Evolutionary conservation across 805 yeast species (phyloP).

Genomic region (Ogataea paraovalis): DNA sequence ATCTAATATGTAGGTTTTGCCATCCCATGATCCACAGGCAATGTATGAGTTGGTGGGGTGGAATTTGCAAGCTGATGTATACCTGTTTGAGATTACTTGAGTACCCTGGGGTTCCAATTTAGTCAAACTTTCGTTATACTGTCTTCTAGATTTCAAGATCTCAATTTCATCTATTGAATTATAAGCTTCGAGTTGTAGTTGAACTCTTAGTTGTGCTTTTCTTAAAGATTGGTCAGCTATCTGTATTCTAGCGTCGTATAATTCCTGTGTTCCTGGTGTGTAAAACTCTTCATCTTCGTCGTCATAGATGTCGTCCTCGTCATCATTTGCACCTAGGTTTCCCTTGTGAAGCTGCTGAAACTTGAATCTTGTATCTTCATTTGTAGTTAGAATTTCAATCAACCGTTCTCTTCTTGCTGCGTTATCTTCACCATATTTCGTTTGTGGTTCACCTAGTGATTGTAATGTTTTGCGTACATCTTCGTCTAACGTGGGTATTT

Average conservation of each 20-base stretch:
- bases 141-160: conserved; percentile 13
- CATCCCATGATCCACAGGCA: conserved; percentile 84
- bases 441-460: conserved; percentile 52
- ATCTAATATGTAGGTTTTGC: conserved; percentile 53
- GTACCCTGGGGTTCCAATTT: conserved; percentile 54
- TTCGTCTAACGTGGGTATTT: conserved; percentile 62
- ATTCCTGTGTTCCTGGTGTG: conserved; percentile 66
- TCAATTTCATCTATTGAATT: conserved; percentile 27
- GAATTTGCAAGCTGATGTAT: conserved; percentile 56
- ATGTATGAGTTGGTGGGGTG: conserved; percentile 36
- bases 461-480: conserved; percentile 52
- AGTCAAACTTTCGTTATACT: conserved; percentile 22
- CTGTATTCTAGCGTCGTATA: conserved; percentile 47
- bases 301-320: conserved; percentile 32
- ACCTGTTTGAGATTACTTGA: conserved; percentile 65
- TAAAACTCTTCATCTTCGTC: conserved; percentile 77
- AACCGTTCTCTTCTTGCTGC: conserved; percentile 55
- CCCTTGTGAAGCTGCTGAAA: conserved; percentile 7
- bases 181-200: conserved; percentile 29
- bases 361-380: conserved; percentile 20
- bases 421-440: conserved; percentile 54
- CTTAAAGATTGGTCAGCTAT: conserved; percentile 51
- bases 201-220: conserved; percentile 41
- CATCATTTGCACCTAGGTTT: conserved; percentile 1
- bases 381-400: conserved; percentile 38